Conservation (phyloP, 73 alveolate genomes). For the Urostyla sp. region DNA sequence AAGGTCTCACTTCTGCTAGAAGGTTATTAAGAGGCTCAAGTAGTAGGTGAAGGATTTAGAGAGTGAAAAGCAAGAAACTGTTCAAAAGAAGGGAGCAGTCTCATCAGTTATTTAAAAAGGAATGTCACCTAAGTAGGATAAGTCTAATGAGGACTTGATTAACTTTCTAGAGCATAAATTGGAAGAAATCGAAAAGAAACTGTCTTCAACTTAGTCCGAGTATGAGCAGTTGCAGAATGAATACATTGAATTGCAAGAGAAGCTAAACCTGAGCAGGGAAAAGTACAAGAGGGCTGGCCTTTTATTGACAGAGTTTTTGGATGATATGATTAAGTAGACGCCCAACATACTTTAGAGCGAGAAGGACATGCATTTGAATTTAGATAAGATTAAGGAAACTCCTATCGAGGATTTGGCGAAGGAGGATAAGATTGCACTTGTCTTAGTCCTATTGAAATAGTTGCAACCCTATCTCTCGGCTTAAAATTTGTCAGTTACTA, state of each 20-base stretch:
- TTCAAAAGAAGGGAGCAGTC: conserved; percentile 11
- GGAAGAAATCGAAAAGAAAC: conserved; percentile 74
- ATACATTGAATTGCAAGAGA: conserved; percentile 64
- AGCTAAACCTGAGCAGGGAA: conserved; percentile 63
- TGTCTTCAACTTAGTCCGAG: conserved; percentile 59
- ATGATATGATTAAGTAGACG: conserved; percentile 62
- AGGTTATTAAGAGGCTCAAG: conserved; percentile 81
- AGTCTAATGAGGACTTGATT: conserved; percentile 68
- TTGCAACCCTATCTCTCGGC: conserved; percentile 74
- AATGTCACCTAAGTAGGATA: background rate
- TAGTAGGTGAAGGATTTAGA: conserved; percentile 81
- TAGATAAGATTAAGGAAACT: conserved; percentile 74
- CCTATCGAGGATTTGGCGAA: conserved; percentile 65
- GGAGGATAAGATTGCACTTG: conserved; percentile 69
- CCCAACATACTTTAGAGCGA: conserved; percentile 62
- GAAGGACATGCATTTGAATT: conserved; percentile 75
- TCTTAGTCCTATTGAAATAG: conserved; percentile 65
- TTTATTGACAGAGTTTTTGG: conserved; percentile 68
- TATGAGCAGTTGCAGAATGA: conserved; percentile 62
- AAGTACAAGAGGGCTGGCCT: conserved; percentile 74
- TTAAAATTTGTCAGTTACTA: conserved; percentile 61
- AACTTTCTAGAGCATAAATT: conserved; percentile 70
- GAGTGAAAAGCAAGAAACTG: conserved; percentile 65
- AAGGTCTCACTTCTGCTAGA: conserved; percentile 90
- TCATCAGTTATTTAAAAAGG: background rate